A percentile compares a stretch with the other conserved stretches of the same genome.
Conservation (phyloP, 75 land plant genomes). For the Picea sitchensis region DNA sequence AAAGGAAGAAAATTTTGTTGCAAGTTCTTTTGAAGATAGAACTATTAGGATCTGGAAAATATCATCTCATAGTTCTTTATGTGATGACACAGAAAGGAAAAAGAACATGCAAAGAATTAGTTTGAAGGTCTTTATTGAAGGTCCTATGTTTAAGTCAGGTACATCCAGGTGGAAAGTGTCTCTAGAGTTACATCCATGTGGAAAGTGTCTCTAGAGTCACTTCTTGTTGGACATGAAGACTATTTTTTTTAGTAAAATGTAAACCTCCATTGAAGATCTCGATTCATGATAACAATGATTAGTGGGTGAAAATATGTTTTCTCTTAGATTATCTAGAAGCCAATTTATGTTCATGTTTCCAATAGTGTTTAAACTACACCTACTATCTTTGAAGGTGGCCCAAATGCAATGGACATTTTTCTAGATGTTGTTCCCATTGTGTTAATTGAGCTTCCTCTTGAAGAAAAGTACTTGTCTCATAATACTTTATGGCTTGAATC, state of each 20-base stretch:
- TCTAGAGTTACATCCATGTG: too few species aligned
- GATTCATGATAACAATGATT: constrained; percentile 17
- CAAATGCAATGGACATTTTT: too few species aligned
- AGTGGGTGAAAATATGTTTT: constrained; percentile 45
- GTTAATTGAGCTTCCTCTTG: too few species aligned
- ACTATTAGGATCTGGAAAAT: constrained; percentile 92
- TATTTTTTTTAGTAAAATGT: constrained; percentile 96
- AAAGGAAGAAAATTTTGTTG: constrained; percentile 45
- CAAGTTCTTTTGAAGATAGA: constrained; percentile 91
- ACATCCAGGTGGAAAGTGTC: too few species aligned
- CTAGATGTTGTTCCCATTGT: too few species aligned
- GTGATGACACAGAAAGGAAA: constrained; percentile 7
- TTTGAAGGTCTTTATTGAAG: constrained; percentile 78
- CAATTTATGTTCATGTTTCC: too few species aligned
- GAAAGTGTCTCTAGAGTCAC: constrained; percentile 86
- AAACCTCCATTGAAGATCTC: constrained; percentile 49
- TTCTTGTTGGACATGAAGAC: constrained; percentile 96
- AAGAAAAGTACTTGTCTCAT: too few species aligned
- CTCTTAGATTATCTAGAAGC: too few species aligned
- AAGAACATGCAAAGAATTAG: constrained; percentile 29
- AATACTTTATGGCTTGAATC: too few species aligned
- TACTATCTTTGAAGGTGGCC: too few species aligned
- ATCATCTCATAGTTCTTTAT: constrained; percentile 13
- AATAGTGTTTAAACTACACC: too few species aligned
- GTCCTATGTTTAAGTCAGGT: constrained; percentile 67